phyloP scores from a whole-genome alignment of 495 filamentous ascomycete species.

The Umbilicaria muhlenbergii region DNA sequence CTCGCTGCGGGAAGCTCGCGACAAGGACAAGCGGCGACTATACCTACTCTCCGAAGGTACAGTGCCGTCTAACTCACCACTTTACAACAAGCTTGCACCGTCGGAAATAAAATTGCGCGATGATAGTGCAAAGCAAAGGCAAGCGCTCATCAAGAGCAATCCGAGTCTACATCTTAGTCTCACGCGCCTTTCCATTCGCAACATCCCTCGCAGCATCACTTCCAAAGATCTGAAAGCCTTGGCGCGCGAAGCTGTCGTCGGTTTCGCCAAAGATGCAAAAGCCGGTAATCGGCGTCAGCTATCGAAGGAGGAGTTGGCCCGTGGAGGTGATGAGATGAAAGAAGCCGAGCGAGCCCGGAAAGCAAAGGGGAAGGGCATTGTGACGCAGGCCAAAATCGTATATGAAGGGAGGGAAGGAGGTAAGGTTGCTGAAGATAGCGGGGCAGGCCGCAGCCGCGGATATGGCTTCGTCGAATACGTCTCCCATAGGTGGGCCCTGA shows the following conservation, averaged over 20 bases:
- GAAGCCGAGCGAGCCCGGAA: constrained; percentile 63
- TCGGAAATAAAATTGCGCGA: constrained; percentile 79
- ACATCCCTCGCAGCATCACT: constrained; percentile 68
- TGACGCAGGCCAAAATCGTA: constrained; percentile 89
- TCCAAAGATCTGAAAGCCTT: constrained; percentile 86
- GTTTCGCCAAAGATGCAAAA: constrained; percentile 85
- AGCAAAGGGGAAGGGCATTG: constrained; percentile 74
- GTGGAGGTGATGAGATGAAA: constrained; percentile 64
- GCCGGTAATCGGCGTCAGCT: constrained; percentile 51
- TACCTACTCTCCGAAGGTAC: constrained; percentile 82
- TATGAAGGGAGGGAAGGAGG: constrained; percentile 72
- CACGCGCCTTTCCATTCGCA: constrained; percentile 85
- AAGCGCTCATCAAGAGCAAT: constrained; percentile 77
- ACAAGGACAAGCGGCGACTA: constrained; percentile 82
- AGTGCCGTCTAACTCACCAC: constrained; percentile 50
- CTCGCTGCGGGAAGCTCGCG: constrained; percentile 45
- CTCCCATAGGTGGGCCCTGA: constrained; percentile 83
- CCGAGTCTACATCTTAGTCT: constrained; percentile 79
- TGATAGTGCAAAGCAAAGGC: constrained; percentile 72
- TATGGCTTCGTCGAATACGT: constrained; percentile 98
- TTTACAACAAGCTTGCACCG: constrained; percentile 60
- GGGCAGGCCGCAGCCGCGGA: constrained; percentile 69
- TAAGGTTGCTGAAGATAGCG: constrained; percentile 58
- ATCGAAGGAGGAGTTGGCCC: constrained; percentile 70
- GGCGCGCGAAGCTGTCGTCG: constrained; percentile 77